A percentile compares a stretch with the other conserved stretches of the same genome.
Conservation (phyloP, 768 basidiomycete genomes). For the Mycena rosella region DNA sequence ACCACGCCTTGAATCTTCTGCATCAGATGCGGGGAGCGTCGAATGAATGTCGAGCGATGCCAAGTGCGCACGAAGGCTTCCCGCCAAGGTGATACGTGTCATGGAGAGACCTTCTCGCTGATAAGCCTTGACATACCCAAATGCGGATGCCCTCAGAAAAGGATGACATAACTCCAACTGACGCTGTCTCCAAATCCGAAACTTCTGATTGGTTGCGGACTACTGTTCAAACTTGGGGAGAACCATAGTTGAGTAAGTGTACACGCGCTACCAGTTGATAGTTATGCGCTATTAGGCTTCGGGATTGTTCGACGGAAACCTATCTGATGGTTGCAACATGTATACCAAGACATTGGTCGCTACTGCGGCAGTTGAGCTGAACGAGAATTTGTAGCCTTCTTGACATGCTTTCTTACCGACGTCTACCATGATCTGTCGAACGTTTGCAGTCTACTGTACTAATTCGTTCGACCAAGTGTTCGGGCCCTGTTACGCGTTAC, state of each 20-base stretch:
- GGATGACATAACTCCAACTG: conserved; percentile 8
- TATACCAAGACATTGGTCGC: neutral
- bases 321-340: neutral
- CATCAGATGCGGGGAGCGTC: too few species aligned
- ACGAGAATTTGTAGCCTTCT: too few species aligned
- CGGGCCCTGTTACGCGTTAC: too few species aligned
- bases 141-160: conserved; percentile 7
- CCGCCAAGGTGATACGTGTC: conserved; percentile 1
- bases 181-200: conserved; percentile 5
- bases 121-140: conserved; percentile 10
- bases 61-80: too few species aligned
- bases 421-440: too few species aligned
- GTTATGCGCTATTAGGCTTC: conserved; percentile 2
- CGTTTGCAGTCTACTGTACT: neutral
- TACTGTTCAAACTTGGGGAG: conserved; percentile 9
- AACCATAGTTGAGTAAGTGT: conserved; percentile 15
- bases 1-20: too few species aligned
- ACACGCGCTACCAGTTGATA: conserved; percentile 10
- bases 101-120: conserved; percentile 11
- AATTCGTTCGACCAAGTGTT: neutral
- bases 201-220: conserved; percentile 17
- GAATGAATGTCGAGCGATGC: neutral
- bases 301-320: conserved; percentile 2
- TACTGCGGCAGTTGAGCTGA: too few species aligned
- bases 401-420: too few species aligned